These are phyloP conservation scores for Fusarium praegraminearum DNA, from an alignment of 2,329 filamentous ascomycete genomes.

Conservation along the genomic window DNA sequence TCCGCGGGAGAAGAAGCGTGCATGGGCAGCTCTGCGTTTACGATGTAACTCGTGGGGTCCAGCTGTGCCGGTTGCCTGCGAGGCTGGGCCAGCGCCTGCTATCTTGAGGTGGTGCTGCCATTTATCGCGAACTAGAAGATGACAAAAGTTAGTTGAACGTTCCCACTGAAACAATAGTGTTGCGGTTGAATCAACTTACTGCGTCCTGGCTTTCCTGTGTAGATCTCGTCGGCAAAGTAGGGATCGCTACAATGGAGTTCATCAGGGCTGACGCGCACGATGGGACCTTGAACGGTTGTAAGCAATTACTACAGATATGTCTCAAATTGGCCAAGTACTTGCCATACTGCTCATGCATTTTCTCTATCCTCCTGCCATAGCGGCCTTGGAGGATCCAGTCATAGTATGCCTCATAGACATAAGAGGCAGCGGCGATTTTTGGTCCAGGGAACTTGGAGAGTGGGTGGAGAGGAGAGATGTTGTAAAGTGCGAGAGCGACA, in stretches of 20 bases:
- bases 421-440: conserved; percentile 52
- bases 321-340: not conserved
- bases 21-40: conserved; percentile 47
- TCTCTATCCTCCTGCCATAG: conserved; percentile 51
- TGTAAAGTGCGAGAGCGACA: conserved; percentile 49
- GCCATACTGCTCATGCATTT: conserved; percentile 56
- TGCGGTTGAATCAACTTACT: not conserved
- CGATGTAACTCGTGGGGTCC: conserved; percentile 51
- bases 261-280: conserved; percentile 55
- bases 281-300: conserved; percentile 45
- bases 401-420: conserved; percentile 55
- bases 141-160: not conserved
- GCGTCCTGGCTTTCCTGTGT: conserved; percentile 44
- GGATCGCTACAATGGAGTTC: conserved; percentile 55
- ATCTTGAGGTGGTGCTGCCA: conserved; percentile 36
- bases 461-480: conserved; percentile 57
- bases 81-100: conserved; percentile 15
- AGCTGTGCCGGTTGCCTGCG: conserved; percentile 21
- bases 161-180: fast-evolving
- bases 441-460: conserved; percentile 54
- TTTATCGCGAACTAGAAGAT: conserved; percentile 42
- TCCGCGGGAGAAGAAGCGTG: conserved; percentile 52
- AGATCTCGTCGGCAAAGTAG: conserved; percentile 55
- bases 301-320: fast-evolving
- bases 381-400: conserved; percentile 52